phyloP scores from a whole-genome alignment of 2,329 filamentous ascomycete species.

The Pseudogymnoascus sp. region DNA sequence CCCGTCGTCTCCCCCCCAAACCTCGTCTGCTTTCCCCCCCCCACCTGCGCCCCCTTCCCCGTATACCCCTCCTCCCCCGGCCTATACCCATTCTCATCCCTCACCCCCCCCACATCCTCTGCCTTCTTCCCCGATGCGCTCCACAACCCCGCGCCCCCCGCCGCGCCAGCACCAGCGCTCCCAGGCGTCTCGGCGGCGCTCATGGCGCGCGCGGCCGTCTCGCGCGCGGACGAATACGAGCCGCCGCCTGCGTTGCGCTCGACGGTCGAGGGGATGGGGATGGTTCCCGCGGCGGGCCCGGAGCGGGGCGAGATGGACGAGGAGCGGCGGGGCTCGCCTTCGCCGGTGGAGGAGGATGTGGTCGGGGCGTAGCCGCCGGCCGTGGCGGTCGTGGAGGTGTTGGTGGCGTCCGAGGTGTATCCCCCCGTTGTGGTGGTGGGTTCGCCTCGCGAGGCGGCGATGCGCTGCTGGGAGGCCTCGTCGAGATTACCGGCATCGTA shows the following conservation, averaged over 20 bases:
- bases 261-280: slow-evolving; percentile 19
- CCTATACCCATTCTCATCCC: background rate
- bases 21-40: background rate
- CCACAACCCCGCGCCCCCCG: background rate
- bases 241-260: slow-evolving; percentile 18
- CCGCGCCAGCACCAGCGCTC: background rate
- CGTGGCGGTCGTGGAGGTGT: slow-evolving; percentile 20
- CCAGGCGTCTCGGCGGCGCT: background rate
- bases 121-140: background rate
- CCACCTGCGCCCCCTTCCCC: background rate
- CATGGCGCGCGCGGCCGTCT: background rate
- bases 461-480: background rate
- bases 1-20: background rate
- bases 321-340: background rate
- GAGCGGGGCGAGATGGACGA: slow-evolving; percentile 6
- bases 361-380: slow-evolving; percentile 6
- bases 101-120: background rate
- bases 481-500: slow-evolving; percentile 69
- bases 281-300: slow-evolving; percentile 10
- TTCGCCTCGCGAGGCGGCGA: background rate
- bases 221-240: background rate
- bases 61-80: background rate
- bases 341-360: slow-evolving; percentile 11
- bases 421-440: slow-evolving; percentile 12
- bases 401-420: slow-evolving; percentile 10